These are phyloP conservation scores for Calcarisporium arbuscula DNA, from an alignment of 2,329 filamentous ascomycete species.

Conservation along the genomic window DNA sequence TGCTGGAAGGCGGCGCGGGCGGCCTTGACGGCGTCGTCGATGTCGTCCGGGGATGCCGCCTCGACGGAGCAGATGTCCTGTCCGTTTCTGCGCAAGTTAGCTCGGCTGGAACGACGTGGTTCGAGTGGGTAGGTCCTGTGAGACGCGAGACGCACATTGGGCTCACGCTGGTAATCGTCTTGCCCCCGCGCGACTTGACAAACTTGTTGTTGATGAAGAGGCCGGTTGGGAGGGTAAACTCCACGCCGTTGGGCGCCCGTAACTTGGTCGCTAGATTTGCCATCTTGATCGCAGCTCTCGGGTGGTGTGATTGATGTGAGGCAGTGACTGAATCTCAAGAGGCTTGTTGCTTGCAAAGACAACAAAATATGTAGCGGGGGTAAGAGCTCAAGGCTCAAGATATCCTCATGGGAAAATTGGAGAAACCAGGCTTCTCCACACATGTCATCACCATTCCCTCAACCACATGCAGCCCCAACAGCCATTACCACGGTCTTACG, in stretches of 20 bases:
- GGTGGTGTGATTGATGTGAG: no score
- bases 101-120: neutral
- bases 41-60: conserved; percentile 21
- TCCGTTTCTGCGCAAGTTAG: conserved; percentile 17
- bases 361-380: neutral
- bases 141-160: conserved; percentile 21
- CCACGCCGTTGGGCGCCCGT: conserved; percentile 52
- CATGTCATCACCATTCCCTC: no score
- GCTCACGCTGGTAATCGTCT: conserved; percentile 56
- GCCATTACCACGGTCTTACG: no score
- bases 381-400: no score
- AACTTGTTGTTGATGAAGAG: conserved; percentile 77
- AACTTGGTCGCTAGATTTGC: conserved; percentile 18
- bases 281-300: no score
- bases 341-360: neutral
- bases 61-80: conserved; percentile 25
- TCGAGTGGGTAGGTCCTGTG: conserved; percentile 21
- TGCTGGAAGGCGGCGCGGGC: conserved; percentile 64
- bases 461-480: no score
- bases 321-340: neutral
- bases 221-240: conserved; percentile 60
- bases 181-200: conserved; percentile 50
- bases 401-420: no score
- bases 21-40: conserved; percentile 25
- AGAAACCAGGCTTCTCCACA: no score